Conservation (phyloP, 2,329 filamentous ascomycete genomes). For the Dothistroma septosporum region DNA sequence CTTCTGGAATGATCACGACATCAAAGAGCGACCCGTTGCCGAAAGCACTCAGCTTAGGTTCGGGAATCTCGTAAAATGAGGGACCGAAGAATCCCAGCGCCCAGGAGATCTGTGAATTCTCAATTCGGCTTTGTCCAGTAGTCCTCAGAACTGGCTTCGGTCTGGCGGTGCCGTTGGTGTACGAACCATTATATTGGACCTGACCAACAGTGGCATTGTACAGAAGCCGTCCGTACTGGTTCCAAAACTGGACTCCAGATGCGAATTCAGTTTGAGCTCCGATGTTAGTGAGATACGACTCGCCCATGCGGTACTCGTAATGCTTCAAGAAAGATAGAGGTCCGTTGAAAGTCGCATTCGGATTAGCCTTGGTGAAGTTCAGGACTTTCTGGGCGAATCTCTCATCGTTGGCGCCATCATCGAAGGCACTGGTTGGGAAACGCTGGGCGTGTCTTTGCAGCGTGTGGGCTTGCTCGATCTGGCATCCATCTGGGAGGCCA, state of each 20-base stretch:
- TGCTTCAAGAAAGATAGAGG: conserved; percentile 52
- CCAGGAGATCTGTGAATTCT: conserved; percentile 54
- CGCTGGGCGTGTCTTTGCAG: conserved; percentile 55
- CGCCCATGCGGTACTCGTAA: conserved; percentile 48
- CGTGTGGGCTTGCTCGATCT: conserved; percentile 52
- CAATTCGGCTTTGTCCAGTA: conserved; percentile 52
- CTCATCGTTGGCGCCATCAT: conserved; percentile 50
- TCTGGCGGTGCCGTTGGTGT: conserved; percentile 46
- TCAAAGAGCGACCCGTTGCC: conserved; percentile 41
- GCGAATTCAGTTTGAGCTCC: conserved; percentile 44
- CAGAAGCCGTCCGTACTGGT: conserved; percentile 51
- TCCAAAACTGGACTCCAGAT: conserved; percentile 52
- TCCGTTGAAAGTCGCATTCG: conserved; percentile 40
- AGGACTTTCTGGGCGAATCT: conserved; percentile 48
- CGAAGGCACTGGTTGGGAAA: conserved; percentile 45
- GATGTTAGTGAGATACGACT: conserved; percentile 32
- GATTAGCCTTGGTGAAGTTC: conserved; percentile 42
- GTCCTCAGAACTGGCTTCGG: conserved; percentile 52
- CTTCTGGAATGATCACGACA: conserved; percentile 51
- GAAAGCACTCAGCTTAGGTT: conserved; percentile 40
- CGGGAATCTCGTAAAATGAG: conserved; percentile 38
- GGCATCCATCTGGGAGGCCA: conserved; percentile 52
- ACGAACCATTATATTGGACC: conserved; percentile 48
- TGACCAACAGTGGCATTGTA: conserved; percentile 50
- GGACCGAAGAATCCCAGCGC: conserved; percentile 52